A percentile compares a stretch with the other conserved stretches of the same genome.
Evolutionary conservation across 768 basidiomycete species (phyloP).

Genomic region (Hypsizygus marmoreus): DNA sequence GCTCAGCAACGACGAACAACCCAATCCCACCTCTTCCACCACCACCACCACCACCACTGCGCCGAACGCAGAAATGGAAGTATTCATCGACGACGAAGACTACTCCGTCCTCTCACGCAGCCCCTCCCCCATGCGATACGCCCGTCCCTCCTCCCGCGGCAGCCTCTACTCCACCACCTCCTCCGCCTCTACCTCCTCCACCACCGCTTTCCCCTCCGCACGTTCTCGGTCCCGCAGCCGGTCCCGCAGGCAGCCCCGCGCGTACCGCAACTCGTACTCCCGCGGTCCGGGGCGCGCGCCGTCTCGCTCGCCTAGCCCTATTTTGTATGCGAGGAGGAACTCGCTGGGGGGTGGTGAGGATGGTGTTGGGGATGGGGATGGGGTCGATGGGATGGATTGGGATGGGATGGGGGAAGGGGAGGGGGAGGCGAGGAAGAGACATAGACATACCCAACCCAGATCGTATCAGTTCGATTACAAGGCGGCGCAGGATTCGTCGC

Average conservation of each 20-base stretch:
- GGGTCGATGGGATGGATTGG: background rate
- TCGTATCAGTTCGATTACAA: conserved; percentile 25
- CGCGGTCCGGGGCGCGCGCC: conserved; percentile 5
- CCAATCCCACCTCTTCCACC: background rate
- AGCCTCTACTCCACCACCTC: conserved; percentile 12
- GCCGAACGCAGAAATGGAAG: conserved; percentile 9
- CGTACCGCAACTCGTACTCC: conserved; percentile 13
- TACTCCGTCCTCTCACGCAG: conserved; percentile 23
- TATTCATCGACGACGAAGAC: conserved; percentile 26
- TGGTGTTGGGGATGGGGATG: background rate
- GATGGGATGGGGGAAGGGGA: background rate
- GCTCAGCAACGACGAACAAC: background rate
- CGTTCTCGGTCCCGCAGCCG: conserved; percentile 11
- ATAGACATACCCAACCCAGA: conserved; percentile 21
- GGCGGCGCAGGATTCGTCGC: conserved; percentile 16
- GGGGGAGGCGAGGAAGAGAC: background rate
- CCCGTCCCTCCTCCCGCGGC: conserved; percentile 31
- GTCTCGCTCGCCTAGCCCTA: conserved; percentile 23
- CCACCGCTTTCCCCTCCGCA: background rate
- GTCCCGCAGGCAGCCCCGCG: conserved; percentile 8
- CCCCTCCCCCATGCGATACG: conserved; percentile 37
- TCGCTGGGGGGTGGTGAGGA: conserved; percentile 13
- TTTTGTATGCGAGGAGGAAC: conserved; percentile 22
- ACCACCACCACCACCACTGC: no score
- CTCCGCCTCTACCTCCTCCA: conserved; percentile 2